Evolutionary conservation across 768 basidiomycete genomes (phyloP).

Genomic region (Fomitopsis pulvina): DNA sequence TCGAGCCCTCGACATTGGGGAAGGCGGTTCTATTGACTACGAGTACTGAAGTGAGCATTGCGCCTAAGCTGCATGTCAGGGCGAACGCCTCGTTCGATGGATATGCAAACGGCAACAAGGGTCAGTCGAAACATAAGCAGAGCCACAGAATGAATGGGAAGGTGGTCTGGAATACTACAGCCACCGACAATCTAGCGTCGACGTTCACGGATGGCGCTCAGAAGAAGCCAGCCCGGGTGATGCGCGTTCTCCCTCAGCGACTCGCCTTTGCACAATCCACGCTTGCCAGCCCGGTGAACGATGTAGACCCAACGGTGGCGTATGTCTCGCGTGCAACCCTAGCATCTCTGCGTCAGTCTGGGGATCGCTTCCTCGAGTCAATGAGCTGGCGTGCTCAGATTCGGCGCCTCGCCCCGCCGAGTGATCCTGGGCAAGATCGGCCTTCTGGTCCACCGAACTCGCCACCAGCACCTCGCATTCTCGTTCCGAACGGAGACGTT

Average conservation of each 20-base stretch:
- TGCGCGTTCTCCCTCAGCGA: conserved; percentile 47
- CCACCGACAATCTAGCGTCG: not conserved
- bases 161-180: not conserved
- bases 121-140: not conserved
- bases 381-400: conserved; percentile 21
- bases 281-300: not conserved
- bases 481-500: conserved; percentile 33
- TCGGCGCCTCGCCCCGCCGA: conserved; percentile 32
- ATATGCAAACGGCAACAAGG: not conserved
- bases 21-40: conserved; percentile 71
- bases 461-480: conserved; percentile 26
- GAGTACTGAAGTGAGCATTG: conserved; percentile 87
- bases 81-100: conserved; percentile 1
- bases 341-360: not conserved
- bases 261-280: conserved; percentile 25
- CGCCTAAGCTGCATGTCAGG: conserved; percentile 60
- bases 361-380: not conserved
- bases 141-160: conserved; percentile 3
- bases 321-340: conserved; percentile 17
- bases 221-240: conserved; percentile 15
- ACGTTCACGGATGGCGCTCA: not conserved
- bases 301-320: conserved; percentile 9
- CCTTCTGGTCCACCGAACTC: conserved; percentile 19
- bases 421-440: conserved; percentile 30
- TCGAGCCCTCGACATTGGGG: conserved; percentile 52